phyloP scores from a whole-genome alignment of 1,284 basidiomycete genomes.

The Leccinum griseonigrum region DNA sequence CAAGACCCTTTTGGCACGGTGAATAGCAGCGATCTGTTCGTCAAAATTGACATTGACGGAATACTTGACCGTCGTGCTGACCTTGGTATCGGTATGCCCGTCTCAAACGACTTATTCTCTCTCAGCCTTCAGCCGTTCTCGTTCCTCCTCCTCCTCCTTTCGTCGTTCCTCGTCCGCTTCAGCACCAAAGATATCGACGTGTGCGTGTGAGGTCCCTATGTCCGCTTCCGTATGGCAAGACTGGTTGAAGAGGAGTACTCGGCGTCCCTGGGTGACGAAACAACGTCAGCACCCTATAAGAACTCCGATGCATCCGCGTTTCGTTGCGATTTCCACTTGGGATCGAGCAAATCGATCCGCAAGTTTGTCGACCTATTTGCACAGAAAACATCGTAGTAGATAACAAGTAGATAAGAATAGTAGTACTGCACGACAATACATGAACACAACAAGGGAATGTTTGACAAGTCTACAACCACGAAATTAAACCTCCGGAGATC shows the following conservation, averaged over 20 bases:
- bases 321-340: constrained; percentile 95
- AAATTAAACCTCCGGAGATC: too few species aligned
- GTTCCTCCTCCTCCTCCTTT: constrained; percentile 82
- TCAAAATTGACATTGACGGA: constrained; percentile 89
- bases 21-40: constrained; percentile 93
- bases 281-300: constrained; percentile 88
- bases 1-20: constrained; percentile 81
- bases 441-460: too few species aligned
- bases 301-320: too few species aligned
- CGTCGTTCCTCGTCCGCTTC: constrained; percentile 86
- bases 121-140: constrained; percentile 73
- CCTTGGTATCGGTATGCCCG: constrained; percentile 89
- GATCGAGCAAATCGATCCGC: constrained; percentile 97
- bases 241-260: too few species aligned
- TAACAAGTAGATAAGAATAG: too few species aligned
- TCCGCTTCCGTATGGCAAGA: too few species aligned
- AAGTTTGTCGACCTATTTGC: too few species aligned
- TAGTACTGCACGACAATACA: too few species aligned
- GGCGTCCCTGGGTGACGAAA: too few species aligned
- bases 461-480: too few species aligned
- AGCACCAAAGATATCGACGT: constrained; percentile 90
- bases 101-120: constrained; percentile 95
- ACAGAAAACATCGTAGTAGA: too few species aligned
- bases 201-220: constrained; percentile 87
- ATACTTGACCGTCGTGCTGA: constrained; percentile 85